phyloP scores from a whole-genome alignment of 495 filamentous ascomycete species.

The Polyplosphaeria fusca region DNA sequence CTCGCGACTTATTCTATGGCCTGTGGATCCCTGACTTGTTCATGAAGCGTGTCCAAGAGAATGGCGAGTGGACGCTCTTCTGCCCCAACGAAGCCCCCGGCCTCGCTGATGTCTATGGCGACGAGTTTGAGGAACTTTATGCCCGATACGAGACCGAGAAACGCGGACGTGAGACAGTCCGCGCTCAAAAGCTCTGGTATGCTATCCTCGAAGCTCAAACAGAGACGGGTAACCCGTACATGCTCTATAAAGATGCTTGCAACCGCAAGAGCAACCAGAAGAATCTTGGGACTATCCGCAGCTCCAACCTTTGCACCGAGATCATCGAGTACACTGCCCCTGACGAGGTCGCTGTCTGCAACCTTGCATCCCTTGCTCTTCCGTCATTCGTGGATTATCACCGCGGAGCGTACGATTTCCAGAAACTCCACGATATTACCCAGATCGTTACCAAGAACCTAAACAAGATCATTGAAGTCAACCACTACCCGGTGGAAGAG shows the following conservation, averaged over 20 bases:
- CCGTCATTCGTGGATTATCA: constrained; percentile 83
- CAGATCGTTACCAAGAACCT: constrained; percentile 87
- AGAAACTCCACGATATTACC: constrained; percentile 88
- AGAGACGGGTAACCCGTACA: constrained; percentile 98
- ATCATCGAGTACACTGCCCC: constrained; percentile 96
- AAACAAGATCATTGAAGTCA: constrained; percentile 96
- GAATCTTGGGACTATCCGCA: constrained; percentile 95
- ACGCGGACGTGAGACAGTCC: constrained; percentile 81
- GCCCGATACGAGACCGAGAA: constrained; percentile 79
- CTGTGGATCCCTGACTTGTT: constrained; percentile 98
- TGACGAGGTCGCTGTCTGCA: constrained; percentile 98
- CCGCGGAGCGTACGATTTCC: constrained; percentile 82
- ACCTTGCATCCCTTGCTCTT: constrained; percentile 89
- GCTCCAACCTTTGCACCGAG: constrained; percentile 97
- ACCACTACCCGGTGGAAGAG: constrained; percentile 93
- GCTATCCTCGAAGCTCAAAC: constrained; percentile 96
- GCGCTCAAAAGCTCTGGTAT: constrained; percentile 99
- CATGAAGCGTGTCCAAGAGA: constrained; percentile 98
- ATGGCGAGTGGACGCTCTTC: constrained; percentile 94
- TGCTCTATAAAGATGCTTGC: constrained; percentile 98
- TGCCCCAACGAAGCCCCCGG: constrained; percentile 95
- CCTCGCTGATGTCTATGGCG: constrained; percentile 92
- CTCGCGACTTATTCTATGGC: constrained; percentile 95
- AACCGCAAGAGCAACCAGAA: constrained; percentile 99
- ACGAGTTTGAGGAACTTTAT: constrained; percentile 94